Conservation (phyloP, 179 eudicot species). For the Dionaea muscipula region DNA sequence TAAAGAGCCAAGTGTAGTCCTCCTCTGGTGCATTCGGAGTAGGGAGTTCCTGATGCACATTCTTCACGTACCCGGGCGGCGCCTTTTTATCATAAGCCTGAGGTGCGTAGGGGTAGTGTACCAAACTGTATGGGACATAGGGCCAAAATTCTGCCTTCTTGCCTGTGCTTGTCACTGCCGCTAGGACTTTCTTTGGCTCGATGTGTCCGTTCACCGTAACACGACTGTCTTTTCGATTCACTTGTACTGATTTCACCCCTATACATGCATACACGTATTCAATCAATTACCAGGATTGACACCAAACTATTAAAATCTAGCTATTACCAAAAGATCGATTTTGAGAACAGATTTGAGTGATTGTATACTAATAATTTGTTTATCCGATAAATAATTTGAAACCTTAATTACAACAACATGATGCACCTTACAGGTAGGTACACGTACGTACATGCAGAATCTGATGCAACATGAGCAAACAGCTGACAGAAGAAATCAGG, state of each 20-base stretch:
- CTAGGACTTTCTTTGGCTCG: conserved; percentile 11
- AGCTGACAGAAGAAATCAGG: too few relatives aligned
- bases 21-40: conserved; percentile 7
- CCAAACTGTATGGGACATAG: conserved; percentile 9
- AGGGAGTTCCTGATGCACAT: conserved; percentile 11
- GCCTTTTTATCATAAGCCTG: conserved; percentile 14
- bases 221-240: conserved; percentile 10
- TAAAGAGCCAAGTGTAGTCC: conserved; percentile 14
- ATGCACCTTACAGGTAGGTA: too few relatives aligned
- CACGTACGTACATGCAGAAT: too few relatives aligned
- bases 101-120: conserved; percentile 10
- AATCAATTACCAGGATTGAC: too few relatives aligned
- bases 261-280: neutral
- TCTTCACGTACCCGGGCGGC: conserved; percentile 10
- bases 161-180: conserved; percentile 6
- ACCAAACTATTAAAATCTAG: too few relatives aligned
- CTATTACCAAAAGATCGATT: too few relatives aligned
- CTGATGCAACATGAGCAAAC: neutral
- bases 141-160: conserved; percentile 15
- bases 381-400: too few relatives aligned
- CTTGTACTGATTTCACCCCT: conserved; percentile 12
- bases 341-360: too few relatives aligned
- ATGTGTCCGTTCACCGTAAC: conserved; percentile 11
- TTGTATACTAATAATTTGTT: too few relatives aligned
- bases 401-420: too few relatives aligned